A percentile compares a stretch with the other conserved stretches of the same genome.
phyloP scores from a whole-genome alignment of 257 asterid species.

The Verbena officinalis region DNA sequence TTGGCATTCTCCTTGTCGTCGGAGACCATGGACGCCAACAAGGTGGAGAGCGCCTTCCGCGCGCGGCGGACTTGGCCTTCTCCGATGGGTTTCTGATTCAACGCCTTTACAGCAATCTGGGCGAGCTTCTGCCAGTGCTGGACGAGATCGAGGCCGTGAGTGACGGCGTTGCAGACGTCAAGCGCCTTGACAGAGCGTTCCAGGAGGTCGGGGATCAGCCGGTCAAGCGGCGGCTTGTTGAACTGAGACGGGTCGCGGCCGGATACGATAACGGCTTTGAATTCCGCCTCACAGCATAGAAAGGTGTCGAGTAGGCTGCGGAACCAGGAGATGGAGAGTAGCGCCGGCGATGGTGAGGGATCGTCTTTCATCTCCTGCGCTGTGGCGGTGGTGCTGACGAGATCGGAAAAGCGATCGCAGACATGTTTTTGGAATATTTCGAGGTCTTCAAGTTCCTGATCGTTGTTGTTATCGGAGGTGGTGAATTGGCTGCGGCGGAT shows the following conservation, averaged over 20 bases:
- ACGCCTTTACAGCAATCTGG: slow-evolving; percentile 58
- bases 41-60: slow-evolving; percentile 53
- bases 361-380: background rate
- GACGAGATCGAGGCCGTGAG: slow-evolving; percentile 78
- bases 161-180: slow-evolving; percentile 79
- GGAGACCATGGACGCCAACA: slow-evolving; percentile 56
- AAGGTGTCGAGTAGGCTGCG: slow-evolving; percentile 74
- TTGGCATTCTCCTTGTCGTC: slow-evolving; percentile 70
- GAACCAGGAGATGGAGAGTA: slow-evolving; percentile 80
- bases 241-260: slow-evolving; percentile 69
- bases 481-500: slow-evolving; percentile 82
- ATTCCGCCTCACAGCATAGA: slow-evolving; percentile 80
- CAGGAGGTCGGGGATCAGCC: slow-evolving; percentile 65
- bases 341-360: slow-evolving; percentile 16
- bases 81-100: slow-evolving; percentile 59
- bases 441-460: slow-evolving; percentile 67
- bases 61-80: slow-evolving; percentile 88
- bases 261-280: slow-evolving; percentile 61
- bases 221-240: slow-evolving; percentile 74
- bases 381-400: slow-evolving; percentile 39
- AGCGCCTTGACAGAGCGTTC: slow-evolving; percentile 80
- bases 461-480: slow-evolving; percentile 56
- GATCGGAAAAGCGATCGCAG: slow-evolving; percentile 66
- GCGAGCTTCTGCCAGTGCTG: slow-evolving; percentile 78
- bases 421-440: slow-evolving; percentile 76